These are phyloP conservation scores for Achlya hypogyna DNA, from an alignment of 352 stramenopile genomes.

Conservation along the genomic window DNA sequence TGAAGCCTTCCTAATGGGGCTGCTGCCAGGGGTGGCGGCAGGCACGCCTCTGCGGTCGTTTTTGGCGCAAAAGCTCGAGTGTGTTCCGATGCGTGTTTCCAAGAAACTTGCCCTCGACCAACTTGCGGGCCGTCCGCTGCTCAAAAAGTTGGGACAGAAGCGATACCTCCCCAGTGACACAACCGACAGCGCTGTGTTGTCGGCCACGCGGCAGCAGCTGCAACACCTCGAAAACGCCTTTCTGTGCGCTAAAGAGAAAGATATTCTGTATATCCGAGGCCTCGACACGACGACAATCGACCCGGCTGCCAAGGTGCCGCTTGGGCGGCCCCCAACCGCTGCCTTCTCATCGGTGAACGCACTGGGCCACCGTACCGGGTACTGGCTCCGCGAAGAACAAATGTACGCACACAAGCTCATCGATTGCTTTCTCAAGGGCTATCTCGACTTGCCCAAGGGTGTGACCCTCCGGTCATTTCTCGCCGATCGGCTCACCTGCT, in stretches of 20 bases:
- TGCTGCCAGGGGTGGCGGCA: constrained; percentile 44
- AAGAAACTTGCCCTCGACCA: constrained; percentile 42
- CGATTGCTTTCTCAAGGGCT: constrained; percentile 56
- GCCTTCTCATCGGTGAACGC: not conserved
- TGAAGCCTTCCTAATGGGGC: not conserved
- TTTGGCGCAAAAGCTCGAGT: constrained; percentile 59
- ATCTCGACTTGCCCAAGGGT: constrained; percentile 46
- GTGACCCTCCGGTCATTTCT: constrained; percentile 63
- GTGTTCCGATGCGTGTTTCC: constrained; percentile 69
- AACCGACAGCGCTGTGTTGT: not conserved
- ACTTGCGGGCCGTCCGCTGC: not conserved
- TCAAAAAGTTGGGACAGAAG: constrained; percentile 1
- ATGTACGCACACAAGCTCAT: constrained; percentile 54
- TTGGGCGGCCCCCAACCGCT: not conserved
- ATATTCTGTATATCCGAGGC: constrained; percentile 1
- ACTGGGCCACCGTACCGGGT: constrained; percentile 31
- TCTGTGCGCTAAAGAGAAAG: constrained; percentile 3
- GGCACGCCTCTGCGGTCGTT: constrained; percentile 65
- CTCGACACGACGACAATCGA: constrained; percentile 3
- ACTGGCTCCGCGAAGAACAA: constrained; percentile 61
- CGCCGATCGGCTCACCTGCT: constrained; percentile 51
- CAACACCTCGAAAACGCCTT: not conserved
- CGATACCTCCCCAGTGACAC: not conserved
- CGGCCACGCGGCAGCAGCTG: not conserved
- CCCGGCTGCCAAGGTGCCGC: not conserved